A percentile compares a stretch with the other conserved stretches of the same genome.
These are phyloP conservation scores for Phaeosphaeriaceae sp. DNA, from an alignment of 2,329 filamentous ascomycete genomes.

Conservation along the genomic window DNA sequence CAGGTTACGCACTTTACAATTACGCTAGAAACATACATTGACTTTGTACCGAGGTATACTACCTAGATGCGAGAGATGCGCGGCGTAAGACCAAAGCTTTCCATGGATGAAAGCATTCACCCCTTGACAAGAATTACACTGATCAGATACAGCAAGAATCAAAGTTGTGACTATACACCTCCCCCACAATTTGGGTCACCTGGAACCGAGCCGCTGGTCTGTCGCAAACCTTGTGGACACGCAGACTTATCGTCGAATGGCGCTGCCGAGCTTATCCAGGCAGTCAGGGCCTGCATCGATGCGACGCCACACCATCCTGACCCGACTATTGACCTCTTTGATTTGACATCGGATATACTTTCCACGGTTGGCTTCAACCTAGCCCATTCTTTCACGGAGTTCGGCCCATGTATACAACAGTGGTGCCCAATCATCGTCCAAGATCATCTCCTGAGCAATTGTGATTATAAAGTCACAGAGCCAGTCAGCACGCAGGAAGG, in stretches of 20 bases:
- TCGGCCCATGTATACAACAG: slow-evolving; percentile 20
- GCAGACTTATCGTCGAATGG: slow-evolving; percentile 13
- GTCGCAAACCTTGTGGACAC: slow-evolving; percentile 9
- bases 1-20: no score
- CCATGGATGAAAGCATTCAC: background rate
- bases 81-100: slow-evolving; percentile 7
- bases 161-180: slow-evolving; percentile 20
- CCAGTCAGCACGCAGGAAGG: slow-evolving; percentile 1
- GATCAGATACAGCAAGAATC: slow-evolving; percentile 7
- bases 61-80: slow-evolving; percentile 14
- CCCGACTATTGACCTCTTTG: slow-evolving; percentile 3
- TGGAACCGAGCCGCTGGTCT: slow-evolving; percentile 5
- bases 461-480: slow-evolving; percentile 4
- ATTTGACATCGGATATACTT: slow-evolving; percentile 10
- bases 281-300: slow-evolving; percentile 5
- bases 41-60: background rate
- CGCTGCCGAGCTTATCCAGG: slow-evolving; percentile 10
- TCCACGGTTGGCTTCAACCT: slow-evolving; percentile 10
- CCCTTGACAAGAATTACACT: background rate
- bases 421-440: slow-evolving; percentile 21
- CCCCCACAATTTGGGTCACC: background rate
- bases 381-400: slow-evolving; percentile 7
- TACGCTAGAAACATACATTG: no score
- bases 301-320: background rate
- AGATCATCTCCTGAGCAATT: slow-evolving; percentile 4